phyloP scores from a whole-genome alignment of 768 basidiomycete genomes.

The Tylopilus felleus region DNA sequence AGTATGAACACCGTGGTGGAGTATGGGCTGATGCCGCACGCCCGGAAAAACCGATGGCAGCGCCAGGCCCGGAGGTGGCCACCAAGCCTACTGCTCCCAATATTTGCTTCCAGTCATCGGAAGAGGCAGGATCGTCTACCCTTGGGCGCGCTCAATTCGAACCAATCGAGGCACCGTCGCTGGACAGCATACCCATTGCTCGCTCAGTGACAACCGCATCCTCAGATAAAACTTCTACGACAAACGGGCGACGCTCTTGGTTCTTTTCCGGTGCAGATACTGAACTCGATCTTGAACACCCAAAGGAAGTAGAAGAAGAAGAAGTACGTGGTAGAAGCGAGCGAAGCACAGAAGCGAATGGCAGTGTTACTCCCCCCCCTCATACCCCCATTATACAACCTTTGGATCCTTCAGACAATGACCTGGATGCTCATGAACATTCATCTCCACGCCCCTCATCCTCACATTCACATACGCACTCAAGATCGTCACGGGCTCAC shows the following conservation, averaged over 20 bases:
- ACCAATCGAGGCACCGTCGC: conserved; percentile 23
- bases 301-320: conserved; percentile 24
- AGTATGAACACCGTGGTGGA: conserved; percentile 72
- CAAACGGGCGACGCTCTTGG: conserved; percentile 52
- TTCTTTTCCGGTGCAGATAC: conserved; percentile 46
- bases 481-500: conserved; percentile 34
- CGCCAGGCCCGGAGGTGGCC: conserved; percentile 5
- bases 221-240: conserved; percentile 23
- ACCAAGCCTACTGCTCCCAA: conserved; percentile 18
- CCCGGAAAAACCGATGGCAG: conserved; percentile 28
- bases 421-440: conserved; percentile 16
- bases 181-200: conserved; percentile 20
- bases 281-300: conserved; percentile 25
- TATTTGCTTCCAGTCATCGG: conserved; percentile 32
- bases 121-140: conserved; percentile 23
- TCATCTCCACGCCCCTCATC: conserved; percentile 42
- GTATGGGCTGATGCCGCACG: conserved; percentile 81
- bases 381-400: conserved; percentile 7
- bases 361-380: conserved; percentile 24
- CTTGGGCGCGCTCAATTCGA: conserved; percentile 29
- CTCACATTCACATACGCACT: conserved; percentile 35
- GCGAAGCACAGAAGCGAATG: conserved; percentile 36
- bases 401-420: conserved; percentile 17
- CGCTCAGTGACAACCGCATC: conserved; percentile 23
- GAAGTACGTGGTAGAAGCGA: conserved; percentile 17